These are phyloP conservation scores for Pythium rhizo-oryzae DNA, from an alignment of 352 stramenopile species.

Conservation along the genomic window DNA sequence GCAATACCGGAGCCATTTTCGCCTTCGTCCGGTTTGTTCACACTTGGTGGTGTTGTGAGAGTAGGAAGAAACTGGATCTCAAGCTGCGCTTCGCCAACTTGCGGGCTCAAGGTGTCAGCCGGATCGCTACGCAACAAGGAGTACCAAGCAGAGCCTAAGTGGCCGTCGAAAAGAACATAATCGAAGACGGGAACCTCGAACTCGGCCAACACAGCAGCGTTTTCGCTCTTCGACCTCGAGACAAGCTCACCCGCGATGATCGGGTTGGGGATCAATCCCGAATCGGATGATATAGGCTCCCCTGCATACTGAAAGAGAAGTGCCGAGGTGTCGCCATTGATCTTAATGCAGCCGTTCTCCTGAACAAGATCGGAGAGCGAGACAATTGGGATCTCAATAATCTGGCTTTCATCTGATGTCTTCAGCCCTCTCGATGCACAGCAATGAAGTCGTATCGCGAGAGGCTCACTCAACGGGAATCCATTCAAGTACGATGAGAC, in stretches of 20 bases:
- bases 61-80: constrained; percentile 50
- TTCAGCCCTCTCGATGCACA: not conserved
- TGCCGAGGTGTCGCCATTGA: not conserved
- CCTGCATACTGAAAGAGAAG: constrained; percentile 15
- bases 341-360: constrained; percentile 4
- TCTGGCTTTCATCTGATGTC: constrained; percentile 9
- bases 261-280: constrained; percentile 26
- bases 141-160: constrained; percentile 43
- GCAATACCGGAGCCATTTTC: not conserved
- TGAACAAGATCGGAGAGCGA: constrained; percentile 19
- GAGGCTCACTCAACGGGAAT: constrained; percentile 6
- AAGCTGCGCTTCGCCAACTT: constrained; percentile 34
- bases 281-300: not conserved
- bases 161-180: constrained; percentile 48
- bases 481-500: constrained; percentile 22
- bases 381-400: constrained; percentile 10
- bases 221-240: not conserved
- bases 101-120: not conserved
- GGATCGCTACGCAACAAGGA: not conserved
- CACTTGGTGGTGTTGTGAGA: not conserved
- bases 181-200: constrained; percentile 53
- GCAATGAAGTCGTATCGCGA: constrained; percentile 10
- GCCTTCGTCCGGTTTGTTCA: not conserved
- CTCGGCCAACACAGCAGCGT: constrained; percentile 23
- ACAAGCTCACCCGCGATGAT: constrained; percentile 34